Evolutionary conservation across 75 land plant genomes (phyloP), one percentile per base, ranked within the genome.

Genomic region (Adiantum capillusveneris): DNA sequence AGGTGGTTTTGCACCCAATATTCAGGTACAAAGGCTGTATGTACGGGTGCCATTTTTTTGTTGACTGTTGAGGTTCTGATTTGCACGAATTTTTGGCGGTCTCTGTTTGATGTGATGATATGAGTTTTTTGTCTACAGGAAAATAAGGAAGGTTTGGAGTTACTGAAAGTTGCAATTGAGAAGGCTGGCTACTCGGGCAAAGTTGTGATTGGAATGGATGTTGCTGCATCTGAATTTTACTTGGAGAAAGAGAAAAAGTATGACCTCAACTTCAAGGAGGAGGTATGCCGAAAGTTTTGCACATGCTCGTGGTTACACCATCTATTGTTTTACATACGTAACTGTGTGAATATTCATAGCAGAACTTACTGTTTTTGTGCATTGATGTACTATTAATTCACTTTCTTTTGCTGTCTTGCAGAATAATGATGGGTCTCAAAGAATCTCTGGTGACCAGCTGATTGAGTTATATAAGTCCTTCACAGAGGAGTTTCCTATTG

Each of bases 201-300:
- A 72, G 96, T 93, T 66, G 95, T 94, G 21, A 94, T 94, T 65
- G 98, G 98, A 36, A 94, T 94, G 98, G 98, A 94, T 76, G 96
- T 90, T 65, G 98, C 98, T 65, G 98, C 98, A 30, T 94, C 98
- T 39, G 98, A 94, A 53, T 94, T 94, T 45, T 94, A 86, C 62
- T 59, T 63, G 43, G 63, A 68, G 29, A 71, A 60, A 53, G 96
- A 90, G 45, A 79, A 90, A 50, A 75, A 73, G 11, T 94, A 94
- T 67, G 98, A 94, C 53, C 61, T 94, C 58, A 94, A 94, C 78
- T 94, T 94, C 80, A 94, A 94, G 64, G 98, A 84, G 67, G 98
- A 94, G 72, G 98, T 77, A 62, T 18, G 2, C 14, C 22, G 14
- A n/a, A n/a, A 2, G 14, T 46, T 21, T 46, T 34, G 37, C 37